Percentiles rank a stretch among this genome's conserved stretches.
Conservation (phyloP, 2,329 filamentous ascomycete genomes). For the Colletotrichum sp. region DNA sequence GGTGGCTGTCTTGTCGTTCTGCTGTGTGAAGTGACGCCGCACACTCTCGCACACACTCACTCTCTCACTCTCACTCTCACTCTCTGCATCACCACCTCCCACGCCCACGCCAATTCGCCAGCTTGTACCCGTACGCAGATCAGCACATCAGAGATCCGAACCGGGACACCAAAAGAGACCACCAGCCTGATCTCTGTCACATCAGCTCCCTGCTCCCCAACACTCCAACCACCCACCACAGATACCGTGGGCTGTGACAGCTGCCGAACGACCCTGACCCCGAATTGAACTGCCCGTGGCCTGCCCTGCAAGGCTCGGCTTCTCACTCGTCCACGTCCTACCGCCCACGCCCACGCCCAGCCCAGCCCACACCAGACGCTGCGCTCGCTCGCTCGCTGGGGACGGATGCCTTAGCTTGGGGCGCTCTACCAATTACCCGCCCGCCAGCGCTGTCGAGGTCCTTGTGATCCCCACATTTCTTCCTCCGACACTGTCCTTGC, state of each 20-base stretch:
- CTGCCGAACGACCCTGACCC: background rate
- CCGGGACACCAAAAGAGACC: background rate
- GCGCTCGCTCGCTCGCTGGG: background rate
- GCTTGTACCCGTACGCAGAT: background rate
- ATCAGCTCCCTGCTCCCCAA: background rate
- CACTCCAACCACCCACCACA: background rate
- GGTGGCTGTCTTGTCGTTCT: background rate
- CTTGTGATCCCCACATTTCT: slow-evolving; percentile 21
- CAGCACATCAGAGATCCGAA: background rate
- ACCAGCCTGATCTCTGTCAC: slow-evolving; percentile 1
- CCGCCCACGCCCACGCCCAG: background rate
- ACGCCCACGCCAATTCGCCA: background rate
- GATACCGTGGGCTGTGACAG: background rate
- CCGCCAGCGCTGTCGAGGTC: slow-evolving; percentile 13
- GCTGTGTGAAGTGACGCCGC: background rate
- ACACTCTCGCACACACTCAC: background rate
- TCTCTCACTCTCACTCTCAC: background rate
- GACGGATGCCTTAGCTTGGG: slow-evolving; percentile 10
- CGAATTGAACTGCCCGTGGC: background rate
- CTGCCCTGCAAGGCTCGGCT: slow-evolving; percentile 14
- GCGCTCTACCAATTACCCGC: slow-evolving; percentile 12
- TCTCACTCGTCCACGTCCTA: slow-evolving; percentile 1
- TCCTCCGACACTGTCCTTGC: slow-evolving; percentile 21
- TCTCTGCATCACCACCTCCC: background rate
- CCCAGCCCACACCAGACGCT: background rate